phyloP scores from a whole-genome alignment of 495 filamentous ascomycete species.

The Pseudotulostoma volvatum region DNA sequence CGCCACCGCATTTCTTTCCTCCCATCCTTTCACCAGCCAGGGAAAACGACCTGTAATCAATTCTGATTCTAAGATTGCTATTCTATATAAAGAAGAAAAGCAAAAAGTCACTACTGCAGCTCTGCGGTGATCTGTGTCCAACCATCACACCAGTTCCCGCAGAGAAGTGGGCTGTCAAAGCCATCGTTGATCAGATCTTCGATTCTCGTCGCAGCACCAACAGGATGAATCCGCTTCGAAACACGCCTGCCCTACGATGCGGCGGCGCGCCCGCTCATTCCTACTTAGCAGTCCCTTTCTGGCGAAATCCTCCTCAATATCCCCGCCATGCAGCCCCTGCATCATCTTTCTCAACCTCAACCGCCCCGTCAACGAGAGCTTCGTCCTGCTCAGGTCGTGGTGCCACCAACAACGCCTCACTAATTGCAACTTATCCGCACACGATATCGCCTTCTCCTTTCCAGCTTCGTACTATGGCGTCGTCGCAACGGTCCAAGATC shows the following conservation, averaged over 20 bases:
- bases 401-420: no score
- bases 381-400: no score
- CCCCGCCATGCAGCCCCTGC: background rate
- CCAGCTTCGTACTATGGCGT: constrained; percentile 32
- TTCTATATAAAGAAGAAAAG: no score
- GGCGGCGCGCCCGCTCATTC: background rate
- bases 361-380: background rate
- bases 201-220: constrained; percentile 4
- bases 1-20: no score
- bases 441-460: no score
- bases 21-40: no score
- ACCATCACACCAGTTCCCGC: no score
- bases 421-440: no score
- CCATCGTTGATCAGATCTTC: constrained; percentile 5
- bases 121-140: no score
- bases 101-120: no score
- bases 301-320: background rate
- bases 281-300: background rate
- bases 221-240: background rate
- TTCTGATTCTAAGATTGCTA: no score
- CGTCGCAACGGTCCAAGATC: constrained; percentile 51
- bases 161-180: constrained; percentile 18
- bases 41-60: no score
- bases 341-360: background rate
- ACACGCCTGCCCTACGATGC: background rate